Evolutionary conservation across 805 yeast genomes (phyloP).

Genomic region (Myxozyma mucilagina): DNA sequence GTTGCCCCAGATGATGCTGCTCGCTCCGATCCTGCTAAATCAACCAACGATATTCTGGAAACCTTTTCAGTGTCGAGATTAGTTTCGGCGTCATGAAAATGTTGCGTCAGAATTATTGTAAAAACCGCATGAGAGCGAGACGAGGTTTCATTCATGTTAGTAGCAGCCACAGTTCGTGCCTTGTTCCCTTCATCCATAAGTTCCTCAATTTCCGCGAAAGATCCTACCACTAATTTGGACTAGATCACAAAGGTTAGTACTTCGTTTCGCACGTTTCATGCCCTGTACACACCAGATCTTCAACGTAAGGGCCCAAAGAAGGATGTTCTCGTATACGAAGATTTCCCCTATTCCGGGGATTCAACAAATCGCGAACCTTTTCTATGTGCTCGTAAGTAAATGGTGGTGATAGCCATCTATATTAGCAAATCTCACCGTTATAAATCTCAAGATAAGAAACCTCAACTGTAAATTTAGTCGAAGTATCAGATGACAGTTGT

Average conservation of each 20-base stretch:
- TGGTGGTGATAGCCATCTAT: not conserved
- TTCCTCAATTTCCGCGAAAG: conserved; percentile 51
- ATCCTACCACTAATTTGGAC: conserved; percentile 51
- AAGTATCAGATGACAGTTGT: conserved; percentile 2
- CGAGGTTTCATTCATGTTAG: conserved; percentile 69
- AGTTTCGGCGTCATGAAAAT: conserved; percentile 42
- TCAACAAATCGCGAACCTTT: conserved; percentile 64
- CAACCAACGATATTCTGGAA: conserved; percentile 66
- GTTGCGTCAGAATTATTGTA: conserved; percentile 62
- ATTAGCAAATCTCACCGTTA: conserved; percentile 47
- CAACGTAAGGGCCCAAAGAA: conserved; percentile 69
- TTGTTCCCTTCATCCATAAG: conserved; percentile 54
- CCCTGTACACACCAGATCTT: conserved; percentile 46
- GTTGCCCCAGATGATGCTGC: conserved; percentile 62
- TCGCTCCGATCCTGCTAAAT: conserved; percentile 82
- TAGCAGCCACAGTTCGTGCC: conserved; percentile 66
- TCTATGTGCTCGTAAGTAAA: conserved; percentile 35
- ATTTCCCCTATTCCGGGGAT: conserved; percentile 12
- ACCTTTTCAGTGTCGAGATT: conserved; percentile 48
- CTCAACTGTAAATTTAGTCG: conserved; percentile 45
- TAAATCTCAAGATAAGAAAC: conserved; percentile 73
- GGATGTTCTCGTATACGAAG: conserved; percentile 64
- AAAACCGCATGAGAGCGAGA: conserved; percentile 82
- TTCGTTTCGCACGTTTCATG: not conserved
- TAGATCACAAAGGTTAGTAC: not conserved